A percentile compares a stretch with the other conserved stretches of the same genome.
phyloP scores from a whole-genome alignment of 2,329 filamentous ascomycete species.

The Trichoderma hamatum region DNA sequence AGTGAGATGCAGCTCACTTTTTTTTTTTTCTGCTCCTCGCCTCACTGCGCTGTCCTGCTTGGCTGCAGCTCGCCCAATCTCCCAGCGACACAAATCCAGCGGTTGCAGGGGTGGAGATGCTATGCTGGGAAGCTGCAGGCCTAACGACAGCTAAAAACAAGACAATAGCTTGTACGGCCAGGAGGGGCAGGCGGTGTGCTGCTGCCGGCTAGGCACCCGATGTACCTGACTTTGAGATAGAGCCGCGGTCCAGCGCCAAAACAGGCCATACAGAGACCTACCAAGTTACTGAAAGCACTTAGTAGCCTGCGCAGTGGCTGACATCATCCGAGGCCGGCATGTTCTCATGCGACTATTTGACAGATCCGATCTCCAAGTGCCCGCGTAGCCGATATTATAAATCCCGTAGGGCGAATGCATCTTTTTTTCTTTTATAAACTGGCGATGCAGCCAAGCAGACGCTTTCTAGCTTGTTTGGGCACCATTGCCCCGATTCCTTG shows the following conservation, averaged over 20 bases:
- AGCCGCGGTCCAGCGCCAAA: not conserved
- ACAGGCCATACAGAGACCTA: not conserved
- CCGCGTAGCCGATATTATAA: not conserved
- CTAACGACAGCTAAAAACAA: not conserved
- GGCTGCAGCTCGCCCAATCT: conserved; percentile 25
- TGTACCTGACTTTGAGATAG: not conserved
- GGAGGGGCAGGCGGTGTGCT: conserved; percentile 24
- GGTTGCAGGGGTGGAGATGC: conserved; percentile 23
- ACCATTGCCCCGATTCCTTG: not conserved
- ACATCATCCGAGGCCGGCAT: conserved; percentile 25
- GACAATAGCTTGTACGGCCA: too few relatives aligned
- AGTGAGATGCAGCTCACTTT: conserved; percentile 16
- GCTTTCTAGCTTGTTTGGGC: conserved; percentile 1
- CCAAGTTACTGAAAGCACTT: not conserved
- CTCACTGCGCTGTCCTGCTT: conserved; percentile 20
- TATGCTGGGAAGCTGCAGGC: not conserved
- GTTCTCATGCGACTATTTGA: conserved; percentile 17
- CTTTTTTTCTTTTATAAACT: not conserved
- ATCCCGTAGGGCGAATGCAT: not conserved
- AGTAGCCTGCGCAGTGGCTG: not conserved
- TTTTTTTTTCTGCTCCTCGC: conserved; percentile 10
- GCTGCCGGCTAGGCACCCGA: not conserved
- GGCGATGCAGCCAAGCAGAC: not conserved
- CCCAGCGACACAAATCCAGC: conserved; percentile 20
- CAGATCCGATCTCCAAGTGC: not conserved